phyloP scores from a whole-genome alignment of 2,329 filamentous ascomycete genomes.

The Xylaria sp. region DNA sequence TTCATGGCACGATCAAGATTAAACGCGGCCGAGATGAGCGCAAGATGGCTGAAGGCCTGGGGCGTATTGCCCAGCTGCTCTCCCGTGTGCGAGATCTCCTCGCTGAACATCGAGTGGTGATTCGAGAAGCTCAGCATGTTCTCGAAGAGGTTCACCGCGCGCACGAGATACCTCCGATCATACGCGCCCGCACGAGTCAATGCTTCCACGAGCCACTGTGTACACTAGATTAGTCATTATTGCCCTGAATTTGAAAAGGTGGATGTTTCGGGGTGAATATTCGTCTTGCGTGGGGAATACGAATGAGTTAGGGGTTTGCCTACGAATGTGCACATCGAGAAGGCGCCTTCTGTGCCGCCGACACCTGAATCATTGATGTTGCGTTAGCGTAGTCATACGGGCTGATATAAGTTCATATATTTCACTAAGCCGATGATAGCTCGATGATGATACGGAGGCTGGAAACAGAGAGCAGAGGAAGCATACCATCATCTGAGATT shows the following conservation, averaged over 20 bases:
- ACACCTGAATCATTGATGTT: conserved; percentile 58
- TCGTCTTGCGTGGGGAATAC: neutral
- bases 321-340: conserved; percentile 78
- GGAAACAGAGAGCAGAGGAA: neutral
- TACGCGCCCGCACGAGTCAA: conserved; percentile 71
- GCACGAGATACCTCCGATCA: conserved; percentile 66
- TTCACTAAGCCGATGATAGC: no score
- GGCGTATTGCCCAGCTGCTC: conserved; percentile 82
- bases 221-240: neutral
- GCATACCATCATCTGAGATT: conserved; percentile 69
- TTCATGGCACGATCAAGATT: conserved; percentile 65
- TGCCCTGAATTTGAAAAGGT: neutral
- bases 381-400: neutral
- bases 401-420: no score
- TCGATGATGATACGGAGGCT: no score
- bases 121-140: conserved; percentile 80
- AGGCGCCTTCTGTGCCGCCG: conserved; percentile 75
- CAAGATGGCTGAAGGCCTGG: conserved; percentile 78
- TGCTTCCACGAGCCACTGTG: conserved; percentile 74
- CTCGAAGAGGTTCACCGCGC: conserved; percentile 74
- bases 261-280: neutral
- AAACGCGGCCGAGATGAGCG: conserved; percentile 77
- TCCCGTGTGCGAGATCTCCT: conserved; percentile 76
- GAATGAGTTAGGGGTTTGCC: neutral
- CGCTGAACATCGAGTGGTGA: conserved; percentile 78